phyloP scores from a whole-genome alignment of 1,284 basidiomycete genomes.

The Tilletia horrida region DNA sequence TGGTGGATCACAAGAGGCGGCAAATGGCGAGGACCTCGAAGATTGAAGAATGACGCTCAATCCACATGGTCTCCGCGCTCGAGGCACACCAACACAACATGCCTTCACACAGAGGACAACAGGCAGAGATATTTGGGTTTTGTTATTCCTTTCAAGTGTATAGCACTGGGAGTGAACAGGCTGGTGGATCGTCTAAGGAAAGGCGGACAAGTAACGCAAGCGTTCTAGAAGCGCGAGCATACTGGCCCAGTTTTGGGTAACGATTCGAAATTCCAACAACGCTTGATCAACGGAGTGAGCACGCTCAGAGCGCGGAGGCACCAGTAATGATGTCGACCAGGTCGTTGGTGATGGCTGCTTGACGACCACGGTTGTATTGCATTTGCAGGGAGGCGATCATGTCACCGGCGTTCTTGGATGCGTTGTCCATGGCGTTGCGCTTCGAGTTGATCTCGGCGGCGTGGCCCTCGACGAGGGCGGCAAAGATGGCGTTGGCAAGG shows the following conservation, averaged over 20 bases:
- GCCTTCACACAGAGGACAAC: too few relatives aligned
- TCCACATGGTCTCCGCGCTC: too few relatives aligned
- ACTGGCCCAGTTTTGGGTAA: not conserved
- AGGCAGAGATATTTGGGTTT: too few relatives aligned
- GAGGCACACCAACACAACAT: too few relatives aligned
- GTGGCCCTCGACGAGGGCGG: constrained; percentile 90
- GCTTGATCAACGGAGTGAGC: not conserved
- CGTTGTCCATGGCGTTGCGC: constrained; percentile 99
- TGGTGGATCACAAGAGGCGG: not conserved
- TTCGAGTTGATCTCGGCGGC: constrained; percentile 79
- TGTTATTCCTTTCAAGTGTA: too few relatives aligned
- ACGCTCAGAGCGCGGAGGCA: constrained; percentile 58
- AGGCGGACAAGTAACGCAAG: too few relatives aligned
- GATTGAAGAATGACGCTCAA: too few relatives aligned
- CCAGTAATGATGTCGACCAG: constrained; percentile 91
- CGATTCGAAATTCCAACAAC: not conserved
- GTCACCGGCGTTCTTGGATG: constrained; percentile 84
- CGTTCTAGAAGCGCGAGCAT: too few relatives aligned
- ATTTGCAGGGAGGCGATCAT: constrained; percentile 55
- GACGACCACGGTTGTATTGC: constrained; percentile 89
- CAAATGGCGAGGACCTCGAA: too few relatives aligned
- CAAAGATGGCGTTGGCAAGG: constrained; percentile 92
- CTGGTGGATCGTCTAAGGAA: too few relatives aligned
- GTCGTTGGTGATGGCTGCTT: constrained; percentile 95
- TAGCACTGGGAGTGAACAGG: too few relatives aligned